Percentiles rank a stretch among this genome's conserved stretches.
Conservation (phyloP, 169 alveolate species). For the Gregarina niphandrodes region DNA sequence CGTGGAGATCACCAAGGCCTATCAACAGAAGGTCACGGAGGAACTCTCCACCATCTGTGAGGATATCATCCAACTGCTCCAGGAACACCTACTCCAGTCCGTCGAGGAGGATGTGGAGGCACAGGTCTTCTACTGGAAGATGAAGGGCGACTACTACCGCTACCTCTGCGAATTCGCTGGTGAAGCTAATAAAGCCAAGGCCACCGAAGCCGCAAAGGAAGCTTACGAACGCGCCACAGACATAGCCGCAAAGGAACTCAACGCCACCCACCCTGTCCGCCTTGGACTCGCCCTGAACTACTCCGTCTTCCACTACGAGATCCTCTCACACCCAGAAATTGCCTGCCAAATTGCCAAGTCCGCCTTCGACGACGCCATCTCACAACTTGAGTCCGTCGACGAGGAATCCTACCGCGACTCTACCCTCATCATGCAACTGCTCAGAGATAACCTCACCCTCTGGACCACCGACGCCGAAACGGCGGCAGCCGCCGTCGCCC, state of each 20-base stretch:
- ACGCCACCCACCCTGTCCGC: slow-evolving; percentile 85
- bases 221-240: slow-evolving; percentile 87
- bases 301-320: slow-evolving; percentile 94
- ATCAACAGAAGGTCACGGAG: slow-evolving; percentile 63
- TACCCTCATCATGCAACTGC: slow-evolving; percentile 71
- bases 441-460: slow-evolving; percentile 79
- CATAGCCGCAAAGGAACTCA: slow-evolving; percentile 68
- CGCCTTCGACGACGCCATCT: slow-evolving; percentile 81
- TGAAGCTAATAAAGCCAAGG: slow-evolving; percentile 69
- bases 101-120: slow-evolving; percentile 61
- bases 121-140: slow-evolving; percentile 83
- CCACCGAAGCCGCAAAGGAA: slow-evolving; percentile 79
- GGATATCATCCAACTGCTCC: slow-evolving; percentile 59
- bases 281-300: slow-evolving; percentile 90
- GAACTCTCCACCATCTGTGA: slow-evolving; percentile 74
- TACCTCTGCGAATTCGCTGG: slow-evolving; percentile 75
- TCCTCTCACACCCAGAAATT: slow-evolving; percentile 80
- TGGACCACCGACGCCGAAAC: slow-evolving; percentile 94
- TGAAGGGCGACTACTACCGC: slow-evolving; percentile 99
- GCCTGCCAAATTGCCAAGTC: slow-evolving; percentile 92
- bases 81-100: slow-evolving; percentile 60
- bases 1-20: slow-evolving; percentile 51
- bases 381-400: slow-evolving; percentile 68
- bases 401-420: slow-evolving; percentile 84
- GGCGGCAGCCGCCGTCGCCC: too few species aligned